Evolutionary conservation across 495 filamentous ascomycete genomes (phyloP), one percentile per base, ranked within the genome.

Genomic region (Penicillium arizonense): DNA sequence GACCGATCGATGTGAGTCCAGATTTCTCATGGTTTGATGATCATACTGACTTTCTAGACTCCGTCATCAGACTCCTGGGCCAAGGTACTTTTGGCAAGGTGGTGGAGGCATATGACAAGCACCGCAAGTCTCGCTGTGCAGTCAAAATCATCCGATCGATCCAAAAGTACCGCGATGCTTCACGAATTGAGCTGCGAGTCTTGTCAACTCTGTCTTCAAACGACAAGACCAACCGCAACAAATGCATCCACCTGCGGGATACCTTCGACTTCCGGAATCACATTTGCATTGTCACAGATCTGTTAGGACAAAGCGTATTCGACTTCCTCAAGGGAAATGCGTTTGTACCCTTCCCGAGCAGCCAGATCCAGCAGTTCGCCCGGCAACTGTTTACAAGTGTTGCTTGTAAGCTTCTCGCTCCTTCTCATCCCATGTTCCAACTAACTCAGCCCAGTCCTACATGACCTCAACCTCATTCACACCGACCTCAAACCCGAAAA

Each of bases 31-130:
- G 2, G 4, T 42, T 57, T 32, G 12, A 43, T 43, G 20, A 49
- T n/a, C 14, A 52, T 32, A 50, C 53, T 67, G 44, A 61, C 30
- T 20, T 20, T 47, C 32, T 60, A 97, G 92, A 98, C 70, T 82
- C 87, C 69, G 91, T 98, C 55, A 75, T 86, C 53, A 87, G 87
- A 62, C 81, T 97, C 20, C 86, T 98, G 9, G 94, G 94, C 21
- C 94, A 98, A 71, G 94, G 94, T 39, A 98, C 94, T 0, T 98
- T 98, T 64, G 94, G 94, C 46, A 98, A 98, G 70, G 94, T 98
- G 12, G 93, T 98, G 8, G 89, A 96, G 67, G 94, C 94, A 34
- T 84, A 81, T 53, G 94, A 98, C 63, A 83, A 83, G 54, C 78
- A 79, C 50, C 82, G 83, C 48, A 83, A 84, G 50, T 85, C 87